Evolutionary conservation across 768 basidiomycete genomes (phyloP).

Genomic region (Glaciozyma antarctica): DNA sequence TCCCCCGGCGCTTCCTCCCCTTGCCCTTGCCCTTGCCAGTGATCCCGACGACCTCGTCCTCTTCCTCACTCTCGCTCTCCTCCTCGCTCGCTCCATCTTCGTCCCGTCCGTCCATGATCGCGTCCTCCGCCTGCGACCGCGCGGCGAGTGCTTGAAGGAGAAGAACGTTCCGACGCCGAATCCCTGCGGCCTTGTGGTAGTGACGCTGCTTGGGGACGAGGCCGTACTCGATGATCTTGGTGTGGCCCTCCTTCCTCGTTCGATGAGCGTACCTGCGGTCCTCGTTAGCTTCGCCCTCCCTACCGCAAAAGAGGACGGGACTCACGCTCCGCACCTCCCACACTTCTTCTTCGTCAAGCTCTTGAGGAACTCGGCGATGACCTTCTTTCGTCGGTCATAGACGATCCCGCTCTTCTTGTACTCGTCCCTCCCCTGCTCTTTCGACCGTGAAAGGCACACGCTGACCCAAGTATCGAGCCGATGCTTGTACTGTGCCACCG

Average conservation of each 20-base stretch:
- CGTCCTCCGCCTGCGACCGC: conserved; percentile 1
- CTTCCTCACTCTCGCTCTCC: conserved; percentile 34
- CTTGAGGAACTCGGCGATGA: conserved; percentile 73
- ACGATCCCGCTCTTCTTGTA: conserved; percentile 65
- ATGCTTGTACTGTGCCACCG: conserved; percentile 52
- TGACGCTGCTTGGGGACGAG: conserved; percentile 68
- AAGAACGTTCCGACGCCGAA: conserved; percentile 70
- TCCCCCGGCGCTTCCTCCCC: conserved; percentile 16
- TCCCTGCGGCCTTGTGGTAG: conserved; percentile 46
- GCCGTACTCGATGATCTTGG: conserved; percentile 90
- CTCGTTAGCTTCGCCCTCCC: neutral
- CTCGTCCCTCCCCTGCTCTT: conserved; percentile 38
- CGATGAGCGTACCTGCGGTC: conserved; percentile 60
- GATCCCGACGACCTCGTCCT: conserved; percentile 35
- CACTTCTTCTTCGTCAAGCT: conserved; percentile 59
- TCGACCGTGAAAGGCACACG: conserved; percentile 36
- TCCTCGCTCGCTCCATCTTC: conserved; percentile 31
- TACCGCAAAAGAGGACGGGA: conserved; percentile 24
- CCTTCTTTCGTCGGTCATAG: conserved; percentile 72
- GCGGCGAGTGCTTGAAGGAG: conserved; percentile 22
- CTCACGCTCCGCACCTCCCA: conserved; percentile 67
- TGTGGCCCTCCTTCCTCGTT: conserved; percentile 85
- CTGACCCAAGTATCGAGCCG: conserved; percentile 59
- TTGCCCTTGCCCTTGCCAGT: conserved; percentile 27
- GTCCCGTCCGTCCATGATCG: conserved; percentile 11